These are phyloP conservation scores for Hyphochytrium catenoides DNA, from an alignment of 352 stramenopile genomes.

Conservation along the genomic window DNA sequence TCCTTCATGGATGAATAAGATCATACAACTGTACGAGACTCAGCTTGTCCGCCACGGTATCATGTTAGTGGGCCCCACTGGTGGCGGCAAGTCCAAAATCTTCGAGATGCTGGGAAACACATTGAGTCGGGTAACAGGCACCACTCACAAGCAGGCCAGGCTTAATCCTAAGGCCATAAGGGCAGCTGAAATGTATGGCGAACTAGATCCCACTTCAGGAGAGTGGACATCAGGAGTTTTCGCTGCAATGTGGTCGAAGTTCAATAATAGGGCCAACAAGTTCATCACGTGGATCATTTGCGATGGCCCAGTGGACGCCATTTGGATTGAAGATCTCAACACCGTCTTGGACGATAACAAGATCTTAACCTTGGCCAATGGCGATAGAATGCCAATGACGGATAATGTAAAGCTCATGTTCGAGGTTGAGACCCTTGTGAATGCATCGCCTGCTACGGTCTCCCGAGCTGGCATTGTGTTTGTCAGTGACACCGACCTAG, in stretches of 20 bases:
- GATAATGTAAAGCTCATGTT: slow-evolving; percentile 95
- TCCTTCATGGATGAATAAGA: slow-evolving; percentile 73
- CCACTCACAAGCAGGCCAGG: slow-evolving; percentile 82
- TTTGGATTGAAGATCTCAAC: slow-evolving; percentile 97
- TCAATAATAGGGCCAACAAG: slow-evolving; percentile 90
- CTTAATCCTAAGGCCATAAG: slow-evolving; percentile 95
- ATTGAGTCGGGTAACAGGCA: slow-evolving; percentile 68
- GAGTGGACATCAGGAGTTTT: slow-evolving; percentile 97
- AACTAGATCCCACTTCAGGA: slow-evolving; percentile 82
- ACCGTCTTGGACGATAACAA: slow-evolving; percentile 95
- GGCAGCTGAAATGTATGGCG: slow-evolving; percentile 92
- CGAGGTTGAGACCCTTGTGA: slow-evolving; percentile 89
- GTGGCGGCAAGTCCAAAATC: slow-evolving; percentile 91
- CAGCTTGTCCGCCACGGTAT: slow-evolving; percentile 92
- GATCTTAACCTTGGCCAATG: slow-evolving; percentile 88
- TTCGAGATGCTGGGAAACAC: slow-evolving; percentile 82
- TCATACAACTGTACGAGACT: slow-evolving; percentile 94
- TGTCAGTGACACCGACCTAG: slow-evolving; percentile 90
- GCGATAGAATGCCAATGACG: slow-evolving; percentile 92
- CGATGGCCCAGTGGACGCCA: slow-evolving; percentile 88
- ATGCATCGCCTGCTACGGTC: slow-evolving; percentile 87
- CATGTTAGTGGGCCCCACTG: slow-evolving; percentile 92
- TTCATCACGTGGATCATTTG: slow-evolving; percentile 97
- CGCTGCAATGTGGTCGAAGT: slow-evolving; percentile 93
- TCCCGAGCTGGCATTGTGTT: slow-evolving; percentile 92